A percentile compares a stretch with the other conserved stretches of the same genome.
Conservation (phyloP, 352 stramenopile species). For the Phytophthora hibernalis region DNA sequence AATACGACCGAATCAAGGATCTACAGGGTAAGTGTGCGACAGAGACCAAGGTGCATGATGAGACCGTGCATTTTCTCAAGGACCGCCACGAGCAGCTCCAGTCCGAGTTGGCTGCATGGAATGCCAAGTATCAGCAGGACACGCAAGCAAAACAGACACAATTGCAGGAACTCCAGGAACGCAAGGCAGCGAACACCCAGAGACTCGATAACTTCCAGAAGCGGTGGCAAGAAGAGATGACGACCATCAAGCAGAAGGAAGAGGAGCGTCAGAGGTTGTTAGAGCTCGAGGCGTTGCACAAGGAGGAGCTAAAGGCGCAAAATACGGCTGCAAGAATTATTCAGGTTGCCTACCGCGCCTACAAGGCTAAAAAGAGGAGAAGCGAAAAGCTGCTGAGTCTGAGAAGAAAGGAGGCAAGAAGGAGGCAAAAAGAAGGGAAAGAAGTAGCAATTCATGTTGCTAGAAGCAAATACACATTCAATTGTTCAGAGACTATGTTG, state of each 20-base stretch:
- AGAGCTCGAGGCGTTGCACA: conserved; percentile 67
- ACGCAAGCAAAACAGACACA: conserved; percentile 75
- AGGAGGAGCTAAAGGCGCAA: conserved; percentile 76
- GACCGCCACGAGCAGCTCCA: conserved; percentile 79
- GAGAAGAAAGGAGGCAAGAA: conserved; percentile 80
- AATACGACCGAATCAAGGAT: conserved; percentile 74
- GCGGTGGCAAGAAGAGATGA: conserved; percentile 79
- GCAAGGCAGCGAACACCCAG: conserved; percentile 63
- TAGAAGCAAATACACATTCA: background rate
- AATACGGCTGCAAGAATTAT: conserved; percentile 75
- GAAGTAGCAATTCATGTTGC: conserved; percentile 34
- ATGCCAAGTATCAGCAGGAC: conserved; percentile 83
- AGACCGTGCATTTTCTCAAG: conserved; percentile 83
- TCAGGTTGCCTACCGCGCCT: conserved; percentile 61
- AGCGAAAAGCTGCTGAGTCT: conserved; percentile 62
- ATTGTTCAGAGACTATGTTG: background rate
- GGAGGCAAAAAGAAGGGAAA: conserved; percentile 60
- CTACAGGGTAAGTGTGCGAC: conserved; percentile 65
- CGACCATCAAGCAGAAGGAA: conserved; percentile 73
- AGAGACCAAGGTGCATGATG: conserved; percentile 78
- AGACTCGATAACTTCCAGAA: conserved; percentile 74
- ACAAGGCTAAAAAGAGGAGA: conserved; percentile 62
- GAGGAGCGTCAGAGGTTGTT: conserved; percentile 72
- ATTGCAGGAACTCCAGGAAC: conserved; percentile 61
- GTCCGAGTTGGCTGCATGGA: conserved; percentile 73